These are phyloP conservation scores for Hypoxylon crocopeplum DNA, from an alignment of 495 filamentous ascomycete genomes.

Conservation along the genomic window DNA sequence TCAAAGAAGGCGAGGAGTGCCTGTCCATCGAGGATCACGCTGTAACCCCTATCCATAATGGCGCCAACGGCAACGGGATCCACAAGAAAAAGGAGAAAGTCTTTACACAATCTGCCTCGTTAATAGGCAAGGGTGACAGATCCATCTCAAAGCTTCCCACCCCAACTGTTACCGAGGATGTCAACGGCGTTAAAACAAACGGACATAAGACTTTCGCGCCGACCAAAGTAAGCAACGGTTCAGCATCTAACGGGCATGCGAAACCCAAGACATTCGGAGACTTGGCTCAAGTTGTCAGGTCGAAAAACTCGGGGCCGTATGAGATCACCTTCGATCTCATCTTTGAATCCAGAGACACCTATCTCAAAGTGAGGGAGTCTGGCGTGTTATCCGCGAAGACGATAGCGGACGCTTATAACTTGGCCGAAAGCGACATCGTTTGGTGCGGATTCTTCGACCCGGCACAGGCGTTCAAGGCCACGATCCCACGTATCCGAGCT, in stretches of 20 bases:
- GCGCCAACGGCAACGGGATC: no score
- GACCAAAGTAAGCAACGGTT: not conserved
- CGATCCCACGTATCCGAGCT: conserved; percentile 42
- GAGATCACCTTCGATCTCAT: conserved; percentile 61
- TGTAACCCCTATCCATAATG: no score
- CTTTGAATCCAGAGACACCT: conserved; percentile 46
- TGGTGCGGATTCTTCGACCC: conserved; percentile 53
- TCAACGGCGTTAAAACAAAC: not conserved
- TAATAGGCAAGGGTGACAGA: conserved; percentile 15
- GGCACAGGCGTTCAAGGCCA: conserved; percentile 52
- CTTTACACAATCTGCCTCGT: conserved; percentile 18
- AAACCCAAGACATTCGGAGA: conserved; percentile 32
- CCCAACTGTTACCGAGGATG: not conserved
- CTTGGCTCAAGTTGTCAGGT: conserved; percentile 53
- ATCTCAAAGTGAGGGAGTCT: conserved; percentile 43
- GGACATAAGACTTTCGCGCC: not conserved
- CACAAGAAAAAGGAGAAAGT: conserved; percentile 11
- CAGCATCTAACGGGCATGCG: conserved; percentile 6
- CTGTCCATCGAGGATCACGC: conserved; percentile 17
- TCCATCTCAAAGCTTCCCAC: not conserved
- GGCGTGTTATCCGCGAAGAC: conserved; percentile 39
- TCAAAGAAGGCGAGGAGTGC: conserved; percentile 42
- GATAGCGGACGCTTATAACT: conserved; percentile 43
- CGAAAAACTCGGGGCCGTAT: conserved; percentile 60
- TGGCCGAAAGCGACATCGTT: conserved; percentile 46